Base-by-base conservation (phyloP, 2,329 filamentous ascomycete species). In the Fusarium pseudocircinatum region DNA sequence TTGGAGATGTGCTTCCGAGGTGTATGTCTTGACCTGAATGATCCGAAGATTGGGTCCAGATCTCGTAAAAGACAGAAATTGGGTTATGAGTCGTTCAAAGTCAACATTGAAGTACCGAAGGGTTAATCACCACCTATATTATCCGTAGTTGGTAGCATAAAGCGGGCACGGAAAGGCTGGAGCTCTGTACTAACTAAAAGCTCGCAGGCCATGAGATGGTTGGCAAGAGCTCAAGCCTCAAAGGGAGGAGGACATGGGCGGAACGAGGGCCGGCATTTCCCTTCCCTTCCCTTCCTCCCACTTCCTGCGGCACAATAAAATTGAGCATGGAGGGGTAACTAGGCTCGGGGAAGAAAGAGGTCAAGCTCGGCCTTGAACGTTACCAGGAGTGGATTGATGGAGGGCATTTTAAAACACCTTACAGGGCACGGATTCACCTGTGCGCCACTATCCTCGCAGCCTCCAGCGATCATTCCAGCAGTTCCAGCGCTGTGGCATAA, bases 251-350 rank as follows among this genome's bases (percentile, higher is more conserved):
- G 56, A 46, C 53, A 46, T 39, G 50, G 70, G 44, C 49, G 62
- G 70, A 61, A 52, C 56, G 30, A 60, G 13, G 59, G 37, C 46
- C 73, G 67, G 73, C 59, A 75, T 56, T 74, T 73, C 63, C 42
- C 47, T 68, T 54, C 22, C n/a, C 28, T 67, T 32, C 13, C 12
- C 12, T 32, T 40, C 43, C 40, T 60, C 32, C 57, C 57, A 61
- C 57, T 59, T 60, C 56, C 36, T 61, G 24, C 30, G 20, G 53
- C 59, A 61, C 24, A 34, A 60, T 42, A 60, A 56, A 34, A 40
- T 32, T 26, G 46, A 53, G 47, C 46, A 47, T 60, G 64, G 67
- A 73, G 67, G 73, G 71, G 72, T 65, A 66, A 58, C 32, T 34
- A 36, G 34, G 52, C 30, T 66, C n/a, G 34, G 56, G n/a, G n/a